Evolutionary conservation across 2,329 filamentous ascomycete species (phyloP), one percentile per base, ranked within the genome.

Genomic region (Zasmidium angulare): DNA sequence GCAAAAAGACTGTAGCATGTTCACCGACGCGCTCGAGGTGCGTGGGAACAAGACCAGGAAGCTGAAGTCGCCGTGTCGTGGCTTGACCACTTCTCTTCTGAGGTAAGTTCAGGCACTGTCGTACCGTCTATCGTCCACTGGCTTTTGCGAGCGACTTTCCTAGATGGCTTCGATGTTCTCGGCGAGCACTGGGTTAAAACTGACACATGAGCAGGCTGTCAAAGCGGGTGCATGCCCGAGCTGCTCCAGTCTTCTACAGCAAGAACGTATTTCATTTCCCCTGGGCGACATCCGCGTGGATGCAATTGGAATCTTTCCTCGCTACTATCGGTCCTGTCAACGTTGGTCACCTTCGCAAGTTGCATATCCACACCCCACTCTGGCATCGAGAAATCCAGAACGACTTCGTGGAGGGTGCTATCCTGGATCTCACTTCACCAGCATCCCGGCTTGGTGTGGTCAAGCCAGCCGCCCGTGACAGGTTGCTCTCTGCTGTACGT

Each of bases 301-400:
- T 66, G 63, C 61, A 62, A 36, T 54, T 66, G 23, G 63, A 65
- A 50, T 61, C 63, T 0, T 66, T 65, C 29, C 54, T 66, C 20
- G 59, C 61, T 3, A 63, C 59, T 9, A 63, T 65, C 23, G 64
- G 64, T 29, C 26, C 50, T 12, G 46, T 21, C 21, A 65, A 66
- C 31, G 56, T 56, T 1, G 29, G 23, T 6, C 48, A 55, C 20
- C 50, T 66, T 3, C 59, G 61, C 3, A 58, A 49, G n/a, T 46
- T 66, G 23, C 12, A 50, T 19, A 56, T 66, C 40, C 61, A 65
- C 31, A 60, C 51, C 19, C 63, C 63, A 2, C 48, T 65, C 1
- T 65, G 63, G 64, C 55, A 65, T 26, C 59, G 53, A 10, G 61
- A 61, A 2, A 22, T 61, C 3, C 57, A 59, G 10, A 55, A 63